Conservation (phyloP, 345 rosid genomes). For the Reutealis trisperma region DNA sequence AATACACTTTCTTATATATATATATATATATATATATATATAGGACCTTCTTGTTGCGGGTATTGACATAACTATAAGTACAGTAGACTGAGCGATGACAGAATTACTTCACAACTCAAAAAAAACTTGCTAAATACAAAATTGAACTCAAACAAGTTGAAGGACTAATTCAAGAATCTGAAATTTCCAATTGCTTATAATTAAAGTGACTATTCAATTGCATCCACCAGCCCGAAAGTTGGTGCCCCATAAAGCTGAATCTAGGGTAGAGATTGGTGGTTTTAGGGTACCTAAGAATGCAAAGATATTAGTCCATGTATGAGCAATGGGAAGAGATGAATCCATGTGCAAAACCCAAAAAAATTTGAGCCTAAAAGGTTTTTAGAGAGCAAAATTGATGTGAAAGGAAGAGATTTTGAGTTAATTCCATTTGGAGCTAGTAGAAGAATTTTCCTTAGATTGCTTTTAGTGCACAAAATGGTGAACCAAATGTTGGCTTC, state of each 20-base stretch:
- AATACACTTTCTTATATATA: no score
- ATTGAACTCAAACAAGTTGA: conserved; percentile 31
- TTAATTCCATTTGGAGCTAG: conserved; percentile 34
- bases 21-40: no score
- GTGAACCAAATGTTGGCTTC: conserved; percentile 46
- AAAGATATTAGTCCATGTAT: conserved; percentile 3
- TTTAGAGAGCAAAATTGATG: conserved; percentile 8
- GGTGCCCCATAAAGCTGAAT: neutral
- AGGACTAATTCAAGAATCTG: conserved; percentile 32
- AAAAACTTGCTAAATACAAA: conserved; percentile 14
- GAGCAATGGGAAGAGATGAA: conserved; percentile 2
- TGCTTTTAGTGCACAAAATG: conserved; percentile 40
- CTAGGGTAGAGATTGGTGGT: conserved; percentile 1
- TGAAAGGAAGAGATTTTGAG: conserved; percentile 21
- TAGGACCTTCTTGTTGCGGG: conserved; percentile 49
- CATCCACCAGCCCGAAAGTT: neutral
- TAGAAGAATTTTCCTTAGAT: conserved; percentile 40
- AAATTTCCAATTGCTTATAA: conserved; percentile 16
- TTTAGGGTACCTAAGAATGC: conserved; percentile 4
- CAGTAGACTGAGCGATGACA: conserved; percentile 37
- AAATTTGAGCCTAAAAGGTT: no score
- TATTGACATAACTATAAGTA: conserved; percentile 39
- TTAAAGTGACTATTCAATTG: conserved; percentile 2
- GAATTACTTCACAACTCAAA: conserved; percentile 1
- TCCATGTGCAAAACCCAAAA: no score